Conservation (phyloP, 2,329 filamentous ascomycete species). For the Pseudofabraea citricarpa region DNA sequence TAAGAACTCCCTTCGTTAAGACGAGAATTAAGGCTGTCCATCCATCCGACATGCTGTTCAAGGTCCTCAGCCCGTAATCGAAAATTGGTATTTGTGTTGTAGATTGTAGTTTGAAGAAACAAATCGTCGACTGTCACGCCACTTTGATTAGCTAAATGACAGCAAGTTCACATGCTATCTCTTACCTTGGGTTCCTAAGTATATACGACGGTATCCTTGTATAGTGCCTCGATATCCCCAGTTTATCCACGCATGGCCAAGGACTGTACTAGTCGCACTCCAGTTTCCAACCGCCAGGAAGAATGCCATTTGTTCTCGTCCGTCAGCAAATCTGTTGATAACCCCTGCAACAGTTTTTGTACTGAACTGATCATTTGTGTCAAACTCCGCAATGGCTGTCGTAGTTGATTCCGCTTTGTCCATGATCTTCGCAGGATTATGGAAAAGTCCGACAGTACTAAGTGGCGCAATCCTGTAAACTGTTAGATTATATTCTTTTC, state of each 20-base stretch:
- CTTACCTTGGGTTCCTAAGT: constrained; percentile 28
- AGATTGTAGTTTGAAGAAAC: constrained; percentile 45
- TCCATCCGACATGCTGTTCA: constrained; percentile 36
- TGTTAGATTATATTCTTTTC: constrained; percentile 8
- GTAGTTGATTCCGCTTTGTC: constrained; percentile 46
- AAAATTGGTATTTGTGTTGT: constrained; percentile 37
- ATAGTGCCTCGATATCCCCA: constrained; percentile 55
- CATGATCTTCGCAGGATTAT: constrained; percentile 50
- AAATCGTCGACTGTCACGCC: constrained; percentile 40
- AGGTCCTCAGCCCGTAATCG: constrained; percentile 41
- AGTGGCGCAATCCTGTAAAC: constrained; percentile 33
- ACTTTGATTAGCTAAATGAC: constrained; percentile 31
- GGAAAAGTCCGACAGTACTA: constrained; percentile 46
- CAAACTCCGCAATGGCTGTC: constrained; percentile 46
- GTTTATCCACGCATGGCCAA: constrained; percentile 58
- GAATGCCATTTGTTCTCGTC: constrained; percentile 56
- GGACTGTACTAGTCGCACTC: constrained; percentile 46
- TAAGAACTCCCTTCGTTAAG: constrained; percentile 40
- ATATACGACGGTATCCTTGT: constrained; percentile 6
- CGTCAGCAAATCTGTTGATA: constrained; percentile 47
- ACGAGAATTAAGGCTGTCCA: constrained; percentile 34
- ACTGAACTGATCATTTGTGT: constrained; percentile 32
- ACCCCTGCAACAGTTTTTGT: constrained; percentile 45
- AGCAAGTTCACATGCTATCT: constrained; percentile 47
- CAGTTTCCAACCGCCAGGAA: constrained; percentile 43